These are phyloP conservation scores for Colletotrichum tropicicola DNA, from an alignment of 2,329 filamentous ascomycete species.

Conservation along the genomic window DNA sequence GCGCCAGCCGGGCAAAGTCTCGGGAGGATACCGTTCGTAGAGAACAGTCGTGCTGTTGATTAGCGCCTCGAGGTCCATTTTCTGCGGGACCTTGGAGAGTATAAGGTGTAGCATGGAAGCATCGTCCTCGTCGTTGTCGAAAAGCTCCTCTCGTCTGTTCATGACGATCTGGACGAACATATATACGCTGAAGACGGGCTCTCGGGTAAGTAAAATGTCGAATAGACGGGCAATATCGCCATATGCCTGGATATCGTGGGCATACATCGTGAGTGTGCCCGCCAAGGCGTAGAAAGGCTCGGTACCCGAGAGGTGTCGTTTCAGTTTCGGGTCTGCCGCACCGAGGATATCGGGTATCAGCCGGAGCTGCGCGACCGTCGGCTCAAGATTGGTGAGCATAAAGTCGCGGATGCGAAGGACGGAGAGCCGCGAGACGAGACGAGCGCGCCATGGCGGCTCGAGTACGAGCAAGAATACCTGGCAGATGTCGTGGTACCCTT, in stretches of 20 bases:
- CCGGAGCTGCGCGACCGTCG: constrained; percentile 84
- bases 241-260: constrained; percentile 93
- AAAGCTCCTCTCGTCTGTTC: constrained; percentile 81
- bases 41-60: constrained; percentile 73
- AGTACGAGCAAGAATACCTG: constrained; percentile 94
- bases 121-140: constrained; percentile 81
- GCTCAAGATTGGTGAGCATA: constrained; percentile 89
- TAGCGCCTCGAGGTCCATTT: constrained; percentile 81
- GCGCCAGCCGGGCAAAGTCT: constrained; percentile 76
- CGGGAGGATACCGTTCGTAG: constrained; percentile 74
- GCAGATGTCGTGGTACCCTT: constrained; percentile 98
- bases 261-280: constrained; percentile 95
- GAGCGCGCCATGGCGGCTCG: constrained; percentile 64
- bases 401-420: constrained; percentile 94
- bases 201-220: constrained; percentile 87
- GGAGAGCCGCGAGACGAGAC: constrained; percentile 82
- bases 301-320: constrained; percentile 77
- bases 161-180: constrained; percentile 91
- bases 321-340: constrained; percentile 76
- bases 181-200: constrained; percentile 91
- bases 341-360: constrained; percentile 85
- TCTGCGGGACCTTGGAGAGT: constrained; percentile 85
- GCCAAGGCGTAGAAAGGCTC: constrained; percentile 93
- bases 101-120: constrained; percentile 92
- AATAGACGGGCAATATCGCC: constrained; percentile 89